A percentile compares a stretch with the other conserved stretches of the same genome.
phyloP scores from a whole-genome alignment of 345 rosid species.

The Microthlaspi erraticum region DNA sequence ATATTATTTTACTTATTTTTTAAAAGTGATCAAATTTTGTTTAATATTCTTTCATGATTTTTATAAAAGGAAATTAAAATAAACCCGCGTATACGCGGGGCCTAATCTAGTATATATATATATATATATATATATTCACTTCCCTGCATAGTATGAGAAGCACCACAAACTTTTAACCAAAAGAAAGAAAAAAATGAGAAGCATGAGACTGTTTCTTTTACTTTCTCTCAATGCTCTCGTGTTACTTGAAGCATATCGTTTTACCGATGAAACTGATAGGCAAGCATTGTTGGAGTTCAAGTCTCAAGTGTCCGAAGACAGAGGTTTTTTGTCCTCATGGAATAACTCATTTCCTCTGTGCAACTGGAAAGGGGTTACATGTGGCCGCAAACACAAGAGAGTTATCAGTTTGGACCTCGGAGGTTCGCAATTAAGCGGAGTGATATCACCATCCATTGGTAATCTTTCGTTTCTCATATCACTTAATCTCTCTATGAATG shows the following conservation, averaged over 20 bases:
- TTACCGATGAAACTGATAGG: slow-evolving; percentile 8
- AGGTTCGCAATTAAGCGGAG: not conserved
- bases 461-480: not conserved
- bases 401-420: not conserved
- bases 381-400: slow-evolving; percentile 14
- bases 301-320: not conserved
- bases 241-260: not conserved
- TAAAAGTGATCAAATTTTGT: too few species aligned
- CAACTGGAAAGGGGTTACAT: slow-evolving; percentile 39
- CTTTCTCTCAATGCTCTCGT: not conserved
- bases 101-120: too few species aligned
- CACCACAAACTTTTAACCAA: too few species aligned
- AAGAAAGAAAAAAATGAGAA: not conserved
- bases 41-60: too few species aligned
- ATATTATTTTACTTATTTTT: too few species aligned
- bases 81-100: too few species aligned
- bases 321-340: slow-evolving; percentile 28
- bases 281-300: slow-evolving; percentile 14
- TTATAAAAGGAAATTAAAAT: too few species aligned
- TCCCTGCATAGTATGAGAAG: too few species aligned
- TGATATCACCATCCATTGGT: slow-evolving; percentile 21
- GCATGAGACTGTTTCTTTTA: slow-evolving; percentile 2
- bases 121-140: too few species aligned
- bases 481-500: not conserved
- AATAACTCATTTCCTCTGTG: slow-evolving; percentile 41